Conservation (phyloP, 768 basidiomycete genomes). For the Amylocystis lapponica region DNA sequence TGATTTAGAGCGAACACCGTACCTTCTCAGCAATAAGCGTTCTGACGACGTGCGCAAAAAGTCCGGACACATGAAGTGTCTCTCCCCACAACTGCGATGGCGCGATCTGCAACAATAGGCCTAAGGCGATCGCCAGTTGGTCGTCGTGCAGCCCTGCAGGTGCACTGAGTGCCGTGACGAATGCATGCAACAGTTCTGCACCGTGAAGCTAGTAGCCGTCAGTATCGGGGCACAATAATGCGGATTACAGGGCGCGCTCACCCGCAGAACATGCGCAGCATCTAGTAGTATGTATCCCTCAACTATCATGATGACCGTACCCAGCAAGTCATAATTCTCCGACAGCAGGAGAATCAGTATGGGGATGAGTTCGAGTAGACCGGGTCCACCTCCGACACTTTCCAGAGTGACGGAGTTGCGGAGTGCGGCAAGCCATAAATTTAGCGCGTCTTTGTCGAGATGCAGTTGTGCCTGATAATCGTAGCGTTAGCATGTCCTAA, state of each 20-base stretch:
- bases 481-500: background rate
- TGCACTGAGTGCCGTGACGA: constrained; percentile 44
- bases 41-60: constrained; percentile 60
- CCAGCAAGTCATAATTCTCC: constrained; percentile 69
- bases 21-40: constrained; percentile 66
- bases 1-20: too few species aligned
- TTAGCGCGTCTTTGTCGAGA: constrained; percentile 74
- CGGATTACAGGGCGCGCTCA: constrained; percentile 19
- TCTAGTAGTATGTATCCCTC: constrained; percentile 81
- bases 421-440: constrained; percentile 68
- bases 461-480: constrained; percentile 53
- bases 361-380: constrained; percentile 63
- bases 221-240: background rate
- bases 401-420: constrained; percentile 55
- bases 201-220: constrained; percentile 41
- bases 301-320: constrained; percentile 57
- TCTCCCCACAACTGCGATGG: constrained; percentile 67
- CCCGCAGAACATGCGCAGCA: constrained; percentile 55
- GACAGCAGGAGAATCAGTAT: constrained; percentile 52
- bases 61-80: constrained; percentile 64
- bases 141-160: constrained; percentile 52
- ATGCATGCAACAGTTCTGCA: constrained; percentile 51
- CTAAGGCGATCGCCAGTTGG: constrained; percentile 54
- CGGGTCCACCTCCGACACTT: constrained; percentile 39
- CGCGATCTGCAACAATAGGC: constrained; percentile 56